Evolutionary conservation across 257 asterid genomes (phyloP), one percentile per base, ranked within the genome.

Genomic region (Nicotiana undulata): DNA sequence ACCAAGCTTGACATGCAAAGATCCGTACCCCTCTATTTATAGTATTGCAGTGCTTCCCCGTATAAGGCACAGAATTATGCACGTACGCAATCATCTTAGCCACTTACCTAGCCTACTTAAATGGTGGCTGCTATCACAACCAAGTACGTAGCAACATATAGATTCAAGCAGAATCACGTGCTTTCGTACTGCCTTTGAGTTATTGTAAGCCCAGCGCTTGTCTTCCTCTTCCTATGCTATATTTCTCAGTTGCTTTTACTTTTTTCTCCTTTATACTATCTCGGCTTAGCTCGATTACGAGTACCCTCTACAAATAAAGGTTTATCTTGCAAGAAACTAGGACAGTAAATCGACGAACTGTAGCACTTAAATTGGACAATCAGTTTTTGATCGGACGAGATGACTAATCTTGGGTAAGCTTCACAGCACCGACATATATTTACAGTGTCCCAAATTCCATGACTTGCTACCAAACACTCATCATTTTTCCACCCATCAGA

Each of bases 1-100:
- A 40, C 49, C 1, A 51, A 51, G 18, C 18, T 51, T 13, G 6
- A 51, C 56, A 4, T 51, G 18, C 56, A 51, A 51, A 51, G 6
- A 51, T 13, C 56, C 56, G 18, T 51, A 51, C 49, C 56, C 56
- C 56, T 51, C 56, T 51, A 51, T 51, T 51, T 13, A 51, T 51
- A 15, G 56, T 51, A 15, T 51, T 51, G 18, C 56, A 51, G 56
- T 13, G 18, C 56, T 51, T 51, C 56, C 18, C 18, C 17, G 7
- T 26, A 9, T 65, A 65, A 65, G 74, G 75, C 75, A 65, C 75
- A 65, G 40, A 65, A 65, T 31, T 65, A 26, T 65, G 75, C 75
- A 40, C 49, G 49, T 40, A 65, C 51, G 51, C 46, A 65, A 65
- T 65, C 75, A 65, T 16, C 8, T 29, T 65, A 16, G 37, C 75